These are phyloP conservation scores for Fusarium graminum DNA, from an alignment of 2,329 filamentous ascomycete species.

Conservation along the genomic window DNA sequence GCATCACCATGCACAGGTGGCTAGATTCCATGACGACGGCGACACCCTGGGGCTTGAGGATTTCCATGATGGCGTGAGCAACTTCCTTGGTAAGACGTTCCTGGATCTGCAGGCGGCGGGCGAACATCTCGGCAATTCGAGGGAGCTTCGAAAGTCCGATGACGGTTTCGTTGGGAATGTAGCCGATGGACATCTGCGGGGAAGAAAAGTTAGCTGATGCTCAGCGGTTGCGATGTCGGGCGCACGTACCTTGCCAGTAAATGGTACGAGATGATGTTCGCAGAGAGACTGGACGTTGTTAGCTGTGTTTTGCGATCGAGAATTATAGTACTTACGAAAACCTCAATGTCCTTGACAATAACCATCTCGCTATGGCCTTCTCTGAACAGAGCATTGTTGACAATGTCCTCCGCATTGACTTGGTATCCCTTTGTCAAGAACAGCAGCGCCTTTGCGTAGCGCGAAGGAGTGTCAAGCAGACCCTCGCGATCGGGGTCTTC, in stretches of 20 bases:
- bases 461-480: slow-evolving; percentile 77
- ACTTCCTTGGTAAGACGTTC: slow-evolving; percentile 97
- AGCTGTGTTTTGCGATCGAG: neutral
- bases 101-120: slow-evolving; percentile 92
- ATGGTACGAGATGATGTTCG: slow-evolving; percentile 97
- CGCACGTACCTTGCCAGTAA: slow-evolving; percentile 83
- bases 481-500: slow-evolving; percentile 76
- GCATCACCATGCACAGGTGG: slow-evolving; percentile 99
- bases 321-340: slow-evolving; percentile 62
- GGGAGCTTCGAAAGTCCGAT: slow-evolving; percentile 96
- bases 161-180: slow-evolving; percentile 91
- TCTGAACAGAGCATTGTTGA: slow-evolving; percentile 94
- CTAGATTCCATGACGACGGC: slow-evolving; percentile 97
- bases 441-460: slow-evolving; percentile 95
- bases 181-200: slow-evolving; percentile 94
- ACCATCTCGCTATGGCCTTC: slow-evolving; percentile 98
- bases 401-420: slow-evolving; percentile 90
- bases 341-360: slow-evolving; percentile 97
- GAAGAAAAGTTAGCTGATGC: slow-evolving; percentile 12
- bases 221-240: slow-evolving; percentile 7
- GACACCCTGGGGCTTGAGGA: slow-evolving; percentile 93
- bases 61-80: slow-evolving; percentile 91
- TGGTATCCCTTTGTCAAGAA: slow-evolving; percentile 98
- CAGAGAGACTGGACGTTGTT: slow-evolving; percentile 75
- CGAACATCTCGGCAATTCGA: slow-evolving; percentile 97